Evolutionary conservation across 805 yeast species (phyloP), one percentile per base, ranked within the genome.

Genomic region (Hanseniaspora osmophila): DNA sequence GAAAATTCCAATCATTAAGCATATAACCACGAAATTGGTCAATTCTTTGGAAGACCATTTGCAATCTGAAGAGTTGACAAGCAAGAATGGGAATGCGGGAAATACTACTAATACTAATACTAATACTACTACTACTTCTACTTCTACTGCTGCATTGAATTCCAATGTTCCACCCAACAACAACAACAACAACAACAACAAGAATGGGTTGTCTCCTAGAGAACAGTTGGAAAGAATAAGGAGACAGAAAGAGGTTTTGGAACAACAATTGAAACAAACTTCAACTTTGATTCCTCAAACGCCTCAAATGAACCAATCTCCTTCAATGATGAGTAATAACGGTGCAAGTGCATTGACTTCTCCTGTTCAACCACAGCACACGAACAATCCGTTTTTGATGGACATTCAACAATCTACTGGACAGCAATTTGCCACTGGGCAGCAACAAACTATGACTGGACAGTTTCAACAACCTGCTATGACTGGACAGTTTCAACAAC

Each of bases 1-100:
- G 52, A 88, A 81, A 55, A 95, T 92, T 32, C 98, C 98, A 33
- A 88, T 95, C 12, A 88, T 92, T 49, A 85, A 85, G 59, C 98
- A 92, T 64, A 97, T 97, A 1, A 96, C 96, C 18, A 88, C 96
- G 2, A 92, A 95, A 22, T 70, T 92, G 51, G 83, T 95, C 2
- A 73, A 78, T 32, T 80, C 94, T 12, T 73, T 92, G 49, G 92
- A 86, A 58, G 96, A 88, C 54, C 94, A 90, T 61, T 66, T 92
- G 52, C 74, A 90, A 58, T 86, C 88, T 37, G 90, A 84, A 54
- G 78, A 75, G 61, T 71, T 67, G 44, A 68, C 62, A 18, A 68
- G 70, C 46, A 52, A 48, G 3, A 43, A 50, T 42, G 44, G 30
- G 45, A 22, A 27, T 16, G 11, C 40, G 9, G 12, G 9, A 10